Percentiles rank a stretch among this genome's conserved stretches.
phyloP scores from a whole-genome alignment of 331 rosid genomes.

The Erythrophleum ivorense region DNA sequence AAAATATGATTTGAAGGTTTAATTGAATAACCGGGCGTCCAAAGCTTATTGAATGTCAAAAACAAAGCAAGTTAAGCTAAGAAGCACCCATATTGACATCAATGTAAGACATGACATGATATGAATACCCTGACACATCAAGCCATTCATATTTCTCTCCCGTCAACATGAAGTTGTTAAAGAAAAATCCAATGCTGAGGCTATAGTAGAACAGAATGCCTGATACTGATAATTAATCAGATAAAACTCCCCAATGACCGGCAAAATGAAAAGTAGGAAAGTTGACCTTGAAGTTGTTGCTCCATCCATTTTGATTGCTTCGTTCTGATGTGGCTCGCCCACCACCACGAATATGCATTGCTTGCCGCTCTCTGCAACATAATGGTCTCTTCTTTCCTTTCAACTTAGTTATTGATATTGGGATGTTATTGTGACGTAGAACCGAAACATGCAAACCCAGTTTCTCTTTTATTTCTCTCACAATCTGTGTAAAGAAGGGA shows the following conservation, averaged over 20 bases:
- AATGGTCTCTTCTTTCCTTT: constrained; percentile 12
- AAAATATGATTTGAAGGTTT: constrained; percentile 12
- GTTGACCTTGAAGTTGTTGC: constrained; percentile 84
- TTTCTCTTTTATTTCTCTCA: constrained; percentile 3
- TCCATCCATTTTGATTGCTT: constrained; percentile 99
- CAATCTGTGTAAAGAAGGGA: constrained; percentile 43
- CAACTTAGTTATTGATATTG: constrained; percentile 35
- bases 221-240: neutral
- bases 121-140: neutral
- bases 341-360: constrained; percentile 99
- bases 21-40: constrained; percentile 10
- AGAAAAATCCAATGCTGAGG: neutral
- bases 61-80: neutral
- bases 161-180: constrained; percentile 2
- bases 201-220: neutral
- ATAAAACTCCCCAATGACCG: neutral
- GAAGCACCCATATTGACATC: neutral
- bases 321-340: constrained; percentile 98
- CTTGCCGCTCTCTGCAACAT: constrained; percentile 99
- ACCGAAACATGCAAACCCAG: constrained; percentile 50
- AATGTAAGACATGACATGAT: neutral
- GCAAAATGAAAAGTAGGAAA: neutral
- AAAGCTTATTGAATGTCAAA: constrained; percentile 1
- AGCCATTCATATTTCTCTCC: neutral
- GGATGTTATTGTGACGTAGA: constrained; percentile 24